Evolutionary conservation across 1,284 basidiomycete genomes (phyloP), one percentile per base, ranked within the genome.

Genomic region (Moniliophthora roreri): DNA sequence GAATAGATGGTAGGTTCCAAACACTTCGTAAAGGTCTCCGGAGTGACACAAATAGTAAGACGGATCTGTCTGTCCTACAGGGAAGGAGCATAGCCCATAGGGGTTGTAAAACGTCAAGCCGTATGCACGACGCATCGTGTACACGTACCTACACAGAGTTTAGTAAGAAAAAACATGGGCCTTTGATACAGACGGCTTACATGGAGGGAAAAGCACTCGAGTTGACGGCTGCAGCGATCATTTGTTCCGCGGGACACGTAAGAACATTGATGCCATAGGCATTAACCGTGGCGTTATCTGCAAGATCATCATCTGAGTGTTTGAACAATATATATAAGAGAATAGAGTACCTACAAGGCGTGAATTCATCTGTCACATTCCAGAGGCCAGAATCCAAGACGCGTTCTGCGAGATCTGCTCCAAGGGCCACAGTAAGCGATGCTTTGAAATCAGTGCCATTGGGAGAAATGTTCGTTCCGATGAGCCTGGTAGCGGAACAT

Each of bases 11-110:
- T 56, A 56, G 4, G 55, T 56, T 15, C 55, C 55, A 24, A 56
- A 56, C 34, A 64, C 65, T 52, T 67, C 68, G 53, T 64, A 61
- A 1, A 71, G 56, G 32, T 71, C 70, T 15, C 69, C 66, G 0
- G 66, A 66, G 48, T 70, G 70, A 45, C 70, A 71, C 60, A 67
- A 54, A 10, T 48, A 56, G 32, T 51, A 58, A 15, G 53, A 48
- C 15, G 54, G 44, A 20, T 54, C 49, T 11, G 47, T 39, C 28
- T 57, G 20, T 32, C 52, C 51, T 6, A 54, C 50, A 13, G 60
- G 52, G 51, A 58, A 56, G 20, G 59, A 53, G 54, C 56, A 61
- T 8, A 57, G 37, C 11, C 26, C 35, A 42, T 54, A 60, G 9
- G 58, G 52, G 36, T 59, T 48, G 34, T 36, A 57, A 16, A 55